Evolutionary conservation across 352 stramenopile species (phyloP).

Genomic region (Phytophthora syringae): DNA sequence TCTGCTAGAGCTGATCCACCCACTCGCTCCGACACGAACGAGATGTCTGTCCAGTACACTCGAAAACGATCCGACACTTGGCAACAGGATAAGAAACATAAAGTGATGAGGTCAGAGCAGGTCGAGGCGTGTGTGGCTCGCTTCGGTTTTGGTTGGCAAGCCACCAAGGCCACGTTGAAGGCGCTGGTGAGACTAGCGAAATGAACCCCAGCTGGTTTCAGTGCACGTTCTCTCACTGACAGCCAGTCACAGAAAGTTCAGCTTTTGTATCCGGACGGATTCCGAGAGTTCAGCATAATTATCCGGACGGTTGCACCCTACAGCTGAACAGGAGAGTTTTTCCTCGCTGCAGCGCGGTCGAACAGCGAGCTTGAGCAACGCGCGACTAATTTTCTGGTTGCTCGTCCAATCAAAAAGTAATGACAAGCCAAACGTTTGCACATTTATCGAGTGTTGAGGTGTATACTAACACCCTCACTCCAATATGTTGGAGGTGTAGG

Average conservation of each 20-base stretch:
- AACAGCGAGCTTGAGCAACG: constrained; percentile 12
- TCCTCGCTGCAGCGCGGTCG: background rate
- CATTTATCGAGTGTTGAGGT: background rate
- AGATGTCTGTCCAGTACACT: background rate
- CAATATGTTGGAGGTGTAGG: constrained; percentile 26
- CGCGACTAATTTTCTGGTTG: background rate
- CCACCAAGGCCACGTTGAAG: background rate
- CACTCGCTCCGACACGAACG: constrained; percentile 12
- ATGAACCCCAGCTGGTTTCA: constrained; percentile 24
- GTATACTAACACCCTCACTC: background rate
- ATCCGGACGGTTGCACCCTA: background rate
- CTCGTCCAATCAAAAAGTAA: constrained; percentile 6
- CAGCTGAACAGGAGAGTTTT: constrained; percentile 1
- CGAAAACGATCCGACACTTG: background rate
- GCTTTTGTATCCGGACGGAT: constrained; percentile 4
- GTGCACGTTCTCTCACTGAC: background rate
- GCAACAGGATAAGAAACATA: background rate
- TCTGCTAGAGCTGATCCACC: constrained; percentile 3
- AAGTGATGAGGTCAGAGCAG: background rate
- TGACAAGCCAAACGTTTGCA: background rate
- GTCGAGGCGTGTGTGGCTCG: background rate
- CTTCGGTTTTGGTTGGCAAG: background rate
- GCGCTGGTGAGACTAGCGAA: constrained; percentile 17
- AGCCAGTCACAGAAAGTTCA: constrained; percentile 11
- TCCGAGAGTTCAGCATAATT: background rate